Base-by-base conservation (phyloP, 306 rosid genomes). In the Cicer judaicum region DNA sequence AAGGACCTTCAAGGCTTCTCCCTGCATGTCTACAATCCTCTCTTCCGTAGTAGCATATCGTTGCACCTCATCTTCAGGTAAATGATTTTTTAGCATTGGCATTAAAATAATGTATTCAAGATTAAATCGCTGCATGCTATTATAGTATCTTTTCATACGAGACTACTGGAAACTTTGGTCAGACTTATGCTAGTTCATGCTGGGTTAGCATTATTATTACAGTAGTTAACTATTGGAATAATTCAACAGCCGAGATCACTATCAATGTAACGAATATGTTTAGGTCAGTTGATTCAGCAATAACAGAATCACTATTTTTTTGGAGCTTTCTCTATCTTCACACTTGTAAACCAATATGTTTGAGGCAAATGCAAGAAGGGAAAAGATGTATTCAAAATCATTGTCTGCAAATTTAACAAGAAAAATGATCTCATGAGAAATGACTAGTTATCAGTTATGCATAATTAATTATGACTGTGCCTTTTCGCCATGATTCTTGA, bases 21-120 rank as follows among this genome's bases (percentile, higher is more conserved):
- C 98, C 78, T 93, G 98, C 85, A 91, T 59, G 77, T 93, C 98
- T 57, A 93, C 92, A 68, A 91, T 87, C 82, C 96, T 89, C 91
- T 93, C 98, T 34, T 93, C 92, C 50, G 80, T 24, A 36, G 88
- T 80, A 71, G 87, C 90, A 80, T 81, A 89, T 78, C 72, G 69
- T 29, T 88, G 87, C 76, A 83, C 89, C 81, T 91, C 98, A 72
- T 91, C 98, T 91, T 80, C 64, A 81, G 68, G 70, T 81, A 69
- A 76, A 57, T 50, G 34, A 77, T 46, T 74, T 77, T 46, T 74
- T 77, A 77, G 53, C 56, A 77, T 75, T 49, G 77, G 48, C 62
- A 79, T 75, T 54, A 85, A 70, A 49, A 70, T 39, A 57, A 77
- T 57, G 52, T 62, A 61, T 43, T 52, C 12, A 36, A 73, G 21